Evolutionary conservation across 2,329 filamentous ascomycete genomes (phyloP).

Genomic region (Chrysosporium queenslandicum): DNA sequence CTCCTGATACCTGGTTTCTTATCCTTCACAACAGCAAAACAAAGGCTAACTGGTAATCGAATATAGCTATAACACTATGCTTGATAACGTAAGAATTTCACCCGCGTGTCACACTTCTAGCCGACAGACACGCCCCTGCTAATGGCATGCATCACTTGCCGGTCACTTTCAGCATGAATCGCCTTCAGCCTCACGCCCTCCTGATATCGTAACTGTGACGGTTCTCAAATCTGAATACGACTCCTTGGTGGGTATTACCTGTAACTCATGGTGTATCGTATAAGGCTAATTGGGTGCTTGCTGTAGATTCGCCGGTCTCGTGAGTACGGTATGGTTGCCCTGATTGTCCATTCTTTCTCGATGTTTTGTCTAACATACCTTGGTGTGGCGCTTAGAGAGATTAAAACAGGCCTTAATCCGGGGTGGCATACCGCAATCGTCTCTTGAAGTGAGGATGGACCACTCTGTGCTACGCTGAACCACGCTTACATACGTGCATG

Average conservation of each 20-base stretch:
- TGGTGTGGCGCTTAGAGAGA: slow-evolving; percentile 30
- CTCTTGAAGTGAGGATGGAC: slow-evolving; percentile 36
- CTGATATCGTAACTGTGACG: slow-evolving; percentile 38
- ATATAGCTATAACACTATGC: neutral
- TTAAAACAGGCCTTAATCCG: slow-evolving; percentile 42
- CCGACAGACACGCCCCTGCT: neutral
- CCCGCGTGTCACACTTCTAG: neutral
- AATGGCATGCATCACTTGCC: neutral
- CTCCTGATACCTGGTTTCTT: neutral
- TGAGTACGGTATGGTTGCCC: slow-evolving; percentile 23
- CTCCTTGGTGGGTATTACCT: slow-evolving; percentile 39
- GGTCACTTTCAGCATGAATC: neutral
- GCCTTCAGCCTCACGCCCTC: slow-evolving; percentile 18
- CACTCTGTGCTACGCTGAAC: slow-evolving; percentile 4
- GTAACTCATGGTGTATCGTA: neutral
- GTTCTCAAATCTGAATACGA: slow-evolving; percentile 55
- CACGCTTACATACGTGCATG: slow-evolving; percentile 14
- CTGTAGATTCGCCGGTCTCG: slow-evolving; percentile 21
- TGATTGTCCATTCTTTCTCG: neutral
- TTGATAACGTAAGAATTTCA: slow-evolving; percentile 1
- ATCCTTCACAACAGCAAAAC: neutral
- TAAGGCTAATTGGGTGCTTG: slow-evolving; percentile 5
- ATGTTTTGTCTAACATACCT: slow-evolving; percentile 2
- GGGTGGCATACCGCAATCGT: slow-evolving; percentile 43
- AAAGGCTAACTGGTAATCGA: neutral